Evolutionary conservation across 768 basidiomycete genomes (phyloP), one percentile per base, ranked within the genome.

Genomic region (Podaxis sp.): DNA sequence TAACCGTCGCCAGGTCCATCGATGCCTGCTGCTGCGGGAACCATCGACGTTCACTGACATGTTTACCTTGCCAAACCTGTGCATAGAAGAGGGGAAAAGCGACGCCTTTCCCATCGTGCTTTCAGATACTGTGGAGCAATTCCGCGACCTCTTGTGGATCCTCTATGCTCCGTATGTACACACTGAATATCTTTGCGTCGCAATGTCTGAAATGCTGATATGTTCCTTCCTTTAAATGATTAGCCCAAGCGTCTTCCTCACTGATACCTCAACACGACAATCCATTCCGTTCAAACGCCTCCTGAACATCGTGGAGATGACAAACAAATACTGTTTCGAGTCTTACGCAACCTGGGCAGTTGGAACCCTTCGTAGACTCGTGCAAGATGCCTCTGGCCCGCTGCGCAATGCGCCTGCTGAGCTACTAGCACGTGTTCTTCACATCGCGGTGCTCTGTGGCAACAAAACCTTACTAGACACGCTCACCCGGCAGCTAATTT

Each of bases 101-200:
- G 74, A 75, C 58, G 69, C 69, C 0, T 58, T 64, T 11, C 73
- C 79, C 4, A 70, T 79, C 52, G 67, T 70, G 4, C 70, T 82
- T 9, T 72, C 72, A 11, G 81, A 82, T 57, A 77, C 73, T 16
- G 73, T 72, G 2, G 73, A 74, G 44, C 74, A 80, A 62, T 81
- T 83, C 55, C 76, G 77, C 25, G 79, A 79, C 64, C 72, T 83
- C 16, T 69, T 84, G 23, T 80, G 81, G 78, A 79, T 74, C 27
- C 63, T 84, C 21, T 79, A 82, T 64, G 75, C 79, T 40, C 70
- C 76, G 82, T 83, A 63, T 71, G 79, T 66, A 23, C 16, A 50
- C 13, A n/a, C 40, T 61, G n/a, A 21, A 18, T 6, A 9, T 36
- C n/a, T 16, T 46, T 27, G 32, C 35, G 5, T 16, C 37, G 37